These are phyloP conservation scores for Metschnikowia anglica DNA, from an alignment of 805 yeast genomes.

Conservation along the genomic window DNA sequence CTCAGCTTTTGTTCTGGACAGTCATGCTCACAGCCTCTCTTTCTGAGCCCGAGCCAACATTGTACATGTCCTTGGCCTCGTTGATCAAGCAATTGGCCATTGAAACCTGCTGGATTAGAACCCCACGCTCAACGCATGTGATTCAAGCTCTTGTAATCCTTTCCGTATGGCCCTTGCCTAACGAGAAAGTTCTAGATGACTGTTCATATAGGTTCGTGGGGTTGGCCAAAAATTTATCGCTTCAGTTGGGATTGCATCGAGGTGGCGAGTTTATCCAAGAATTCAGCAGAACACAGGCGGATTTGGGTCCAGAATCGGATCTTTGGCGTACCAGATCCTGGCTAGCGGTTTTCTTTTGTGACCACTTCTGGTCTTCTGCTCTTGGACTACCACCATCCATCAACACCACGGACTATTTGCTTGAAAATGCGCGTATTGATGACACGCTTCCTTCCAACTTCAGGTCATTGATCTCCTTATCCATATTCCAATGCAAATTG, in stretches of 20 bases:
- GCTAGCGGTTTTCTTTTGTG: conserved; percentile 84
- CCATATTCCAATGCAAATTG: conserved; percentile 81
- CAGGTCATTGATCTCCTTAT: conserved; percentile 66
- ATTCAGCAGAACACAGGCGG: conserved; percentile 84
- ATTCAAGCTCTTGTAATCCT: conserved; percentile 86
- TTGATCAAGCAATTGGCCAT: conserved; percentile 83
- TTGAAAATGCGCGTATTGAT: conserved; percentile 77
- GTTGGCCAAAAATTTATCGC: conserved; percentile 76
- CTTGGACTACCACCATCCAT: conserved; percentile 86
- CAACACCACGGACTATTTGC: conserved; percentile 71
- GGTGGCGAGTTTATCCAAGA: conserved; percentile 86
- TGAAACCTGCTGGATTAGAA: conserved; percentile 88
- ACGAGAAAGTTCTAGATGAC: conserved; percentile 88
- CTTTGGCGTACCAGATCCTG: conserved; percentile 93
- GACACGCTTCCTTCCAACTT: conserved; percentile 63
- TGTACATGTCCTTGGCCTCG: conserved; percentile 72
- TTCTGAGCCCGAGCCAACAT: conserved; percentile 82
- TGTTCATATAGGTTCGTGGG: conserved; percentile 88
- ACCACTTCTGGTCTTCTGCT: conserved; percentile 87
- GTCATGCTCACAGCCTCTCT: conserved; percentile 83
- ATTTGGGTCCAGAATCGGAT: conserved; percentile 81
- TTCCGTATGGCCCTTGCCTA: conserved; percentile 90
- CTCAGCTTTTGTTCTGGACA: conserved; percentile 86
- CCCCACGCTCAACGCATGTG: conserved; percentile 91
- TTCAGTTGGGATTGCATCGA: conserved; percentile 86